Percentiles rank a stretch among this genome's conserved stretches.
Conservation (phyloP, 352 stramenopile species). For the Pythium aristosporum region DNA sequence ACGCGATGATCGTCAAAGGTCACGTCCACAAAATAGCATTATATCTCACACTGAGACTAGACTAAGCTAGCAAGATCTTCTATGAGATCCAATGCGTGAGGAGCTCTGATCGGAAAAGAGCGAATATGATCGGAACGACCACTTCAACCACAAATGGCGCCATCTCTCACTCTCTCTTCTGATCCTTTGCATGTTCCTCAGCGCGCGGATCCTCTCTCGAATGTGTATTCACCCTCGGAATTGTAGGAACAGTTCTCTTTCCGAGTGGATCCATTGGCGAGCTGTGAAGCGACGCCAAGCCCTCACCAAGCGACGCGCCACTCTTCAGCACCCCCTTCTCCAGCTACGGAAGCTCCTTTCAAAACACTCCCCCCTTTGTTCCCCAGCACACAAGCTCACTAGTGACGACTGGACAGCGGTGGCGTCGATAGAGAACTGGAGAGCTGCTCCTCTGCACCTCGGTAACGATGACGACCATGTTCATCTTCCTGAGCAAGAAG, state of each 20-base stretch:
- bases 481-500: conserved; percentile 96
- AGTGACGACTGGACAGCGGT: background rate
- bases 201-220: no score
- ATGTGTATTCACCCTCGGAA: no score
- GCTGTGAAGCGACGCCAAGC: background rate
- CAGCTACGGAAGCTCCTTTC: background rate
- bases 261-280: no score
- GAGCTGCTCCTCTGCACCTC: no score
- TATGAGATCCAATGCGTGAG: background rate
- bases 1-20: no score
- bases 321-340: background rate
- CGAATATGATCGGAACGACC: background rate
- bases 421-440: background rate
- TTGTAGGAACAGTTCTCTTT: no score
- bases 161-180: no score
- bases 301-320: background rate
- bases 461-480: conserved; percentile 61
- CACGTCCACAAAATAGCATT: no score
- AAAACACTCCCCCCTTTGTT: background rate
- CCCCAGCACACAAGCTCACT: background rate
- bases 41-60: background rate
- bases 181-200: no score
- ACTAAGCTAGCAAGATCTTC: background rate
- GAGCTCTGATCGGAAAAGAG: background rate
- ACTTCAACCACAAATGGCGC: background rate